Conservation (phyloP, 1,284 basidiomycete species). For the Marasmius oreades region DNA sequence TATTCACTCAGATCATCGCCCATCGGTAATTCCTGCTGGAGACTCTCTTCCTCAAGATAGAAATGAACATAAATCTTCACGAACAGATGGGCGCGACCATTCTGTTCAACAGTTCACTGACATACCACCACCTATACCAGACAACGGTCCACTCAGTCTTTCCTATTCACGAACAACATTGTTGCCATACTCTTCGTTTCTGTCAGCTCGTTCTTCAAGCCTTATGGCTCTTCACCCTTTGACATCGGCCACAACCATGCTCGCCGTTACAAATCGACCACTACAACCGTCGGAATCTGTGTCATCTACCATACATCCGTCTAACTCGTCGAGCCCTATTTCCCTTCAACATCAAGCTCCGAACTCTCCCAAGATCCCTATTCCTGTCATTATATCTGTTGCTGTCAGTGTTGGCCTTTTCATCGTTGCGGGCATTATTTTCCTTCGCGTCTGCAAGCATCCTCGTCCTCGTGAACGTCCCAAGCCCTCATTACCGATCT, state of each 20-base stretch:
- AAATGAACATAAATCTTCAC: neutral
- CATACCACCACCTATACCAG: constrained; percentile 15
- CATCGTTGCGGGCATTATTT: constrained; percentile 49
- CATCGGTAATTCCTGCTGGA: neutral
- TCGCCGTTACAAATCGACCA: neutral
- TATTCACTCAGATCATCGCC: neutral
- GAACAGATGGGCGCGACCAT: neutral
- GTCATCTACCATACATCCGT: constrained; percentile 8
- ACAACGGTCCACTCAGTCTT: constrained; percentile 8
- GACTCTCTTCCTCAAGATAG: neutral
- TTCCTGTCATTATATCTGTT: constrained; percentile 52
- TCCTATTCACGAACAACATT: constrained; percentile 5
- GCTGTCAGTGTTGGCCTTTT: constrained; percentile 54
- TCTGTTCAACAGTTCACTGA: constrained; percentile 4
- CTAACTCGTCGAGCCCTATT: constrained; percentile 6
- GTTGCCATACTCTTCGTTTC: constrained; percentile 9
- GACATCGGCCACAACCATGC: constrained; percentile 10
- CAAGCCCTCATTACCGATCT: constrained; percentile 68
- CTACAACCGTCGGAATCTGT: neutral
- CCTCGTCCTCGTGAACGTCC: constrained; percentile 49
- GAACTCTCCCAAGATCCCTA: constrained; percentile 28
- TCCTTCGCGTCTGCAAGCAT: constrained; percentile 44
- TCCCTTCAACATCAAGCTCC: constrained; percentile 15
- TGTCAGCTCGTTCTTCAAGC: constrained; percentile 16
- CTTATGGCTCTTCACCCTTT: constrained; percentile 2